These are phyloP conservation scores for Pelargonium australe DNA, from an alignment of 441 rosid genomes.

Conservation along the genomic window DNA sequence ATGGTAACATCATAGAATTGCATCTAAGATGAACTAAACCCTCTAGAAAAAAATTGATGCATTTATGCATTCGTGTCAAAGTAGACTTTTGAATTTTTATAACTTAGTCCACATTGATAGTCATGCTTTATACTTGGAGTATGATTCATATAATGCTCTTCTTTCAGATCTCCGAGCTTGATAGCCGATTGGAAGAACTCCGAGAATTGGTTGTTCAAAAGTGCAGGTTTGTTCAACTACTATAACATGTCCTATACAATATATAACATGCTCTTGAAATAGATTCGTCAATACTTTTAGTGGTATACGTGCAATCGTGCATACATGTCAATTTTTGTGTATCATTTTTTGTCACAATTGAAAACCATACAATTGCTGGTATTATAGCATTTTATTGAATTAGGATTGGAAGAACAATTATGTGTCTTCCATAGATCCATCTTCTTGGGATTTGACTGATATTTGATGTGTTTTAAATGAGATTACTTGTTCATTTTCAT, in stretches of 20 bases:
- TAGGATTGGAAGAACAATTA: too few relatives aligned
- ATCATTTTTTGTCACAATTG: too few relatives aligned
- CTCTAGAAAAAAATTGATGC: neutral
- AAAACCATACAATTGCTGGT: too few relatives aligned
- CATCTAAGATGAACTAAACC: neutral
- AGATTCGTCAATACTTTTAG: neutral
- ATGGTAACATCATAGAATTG: constrained; percentile 15
- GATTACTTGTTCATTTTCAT: too few relatives aligned
- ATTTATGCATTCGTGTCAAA: neutral
- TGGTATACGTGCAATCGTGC: neutral
- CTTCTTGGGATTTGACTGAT: too few relatives aligned
- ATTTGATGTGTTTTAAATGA: too few relatives aligned
- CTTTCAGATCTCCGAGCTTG: constrained; percentile 65
- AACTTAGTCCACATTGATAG: neutral
- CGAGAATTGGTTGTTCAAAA: constrained; percentile 69
- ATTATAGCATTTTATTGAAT: too few relatives aligned
- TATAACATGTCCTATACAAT: neutral
- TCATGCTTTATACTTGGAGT: neutral
- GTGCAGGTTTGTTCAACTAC: constrained; percentile 56
- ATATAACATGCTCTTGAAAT: neutral
- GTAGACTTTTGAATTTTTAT: neutral
- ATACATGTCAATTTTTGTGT: too few relatives aligned
- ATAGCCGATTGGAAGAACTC: constrained; percentile 68
- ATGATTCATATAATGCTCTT: constrained; percentile 5
- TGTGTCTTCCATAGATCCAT: too few relatives aligned